Percentiles rank a stretch among this genome's conserved stretches.
These are phyloP conservation scores for Ambrosia trifida DNA, from an alignment of 129 eudicot species.

Conservation along the genomic window DNA sequence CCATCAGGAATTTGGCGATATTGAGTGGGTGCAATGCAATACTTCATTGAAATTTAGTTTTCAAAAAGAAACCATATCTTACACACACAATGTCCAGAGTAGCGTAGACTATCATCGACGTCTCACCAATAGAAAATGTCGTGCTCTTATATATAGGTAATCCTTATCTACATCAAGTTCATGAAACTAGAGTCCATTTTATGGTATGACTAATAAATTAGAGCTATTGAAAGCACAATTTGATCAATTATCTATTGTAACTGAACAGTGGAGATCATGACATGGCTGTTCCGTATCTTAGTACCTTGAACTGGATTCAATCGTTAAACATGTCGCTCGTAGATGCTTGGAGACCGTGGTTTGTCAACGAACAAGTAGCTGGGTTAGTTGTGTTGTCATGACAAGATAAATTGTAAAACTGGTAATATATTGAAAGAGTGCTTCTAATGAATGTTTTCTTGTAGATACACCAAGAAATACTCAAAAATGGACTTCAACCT, in stretches of 20 bases:
- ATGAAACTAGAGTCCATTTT: background rate
- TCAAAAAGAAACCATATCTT: background rate
- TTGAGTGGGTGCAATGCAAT: constrained; percentile 34
- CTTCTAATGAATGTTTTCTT: background rate
- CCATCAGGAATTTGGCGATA: constrained; percentile 19
- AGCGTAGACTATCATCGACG: constrained; percentile 20
- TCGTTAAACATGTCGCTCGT: constrained; percentile 15
- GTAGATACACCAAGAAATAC: background rate
- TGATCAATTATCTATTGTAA: background rate
- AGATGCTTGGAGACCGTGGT: constrained; percentile 28
- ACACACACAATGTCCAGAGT: constrained; percentile 17
- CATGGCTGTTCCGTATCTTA: constrained; percentile 24
- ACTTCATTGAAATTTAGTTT: background rate
- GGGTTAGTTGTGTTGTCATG: constrained; percentile 29
- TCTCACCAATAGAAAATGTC: constrained; percentile 8
- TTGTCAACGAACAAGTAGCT: constrained; percentile 20
- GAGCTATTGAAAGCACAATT: background rate
- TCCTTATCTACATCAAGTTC: background rate
- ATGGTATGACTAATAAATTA: background rate
- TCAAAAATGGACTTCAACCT: background rate
- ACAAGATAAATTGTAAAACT: background rate
- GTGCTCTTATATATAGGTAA: constrained; percentile 31
- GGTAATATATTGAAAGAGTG: background rate
- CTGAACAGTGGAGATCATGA: constrained; percentile 41
- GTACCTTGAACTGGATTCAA: constrained; percentile 29